Evolutionary conservation across 129 eudicot species (phyloP).

Genomic region (Flaveria bidentis): DNA sequence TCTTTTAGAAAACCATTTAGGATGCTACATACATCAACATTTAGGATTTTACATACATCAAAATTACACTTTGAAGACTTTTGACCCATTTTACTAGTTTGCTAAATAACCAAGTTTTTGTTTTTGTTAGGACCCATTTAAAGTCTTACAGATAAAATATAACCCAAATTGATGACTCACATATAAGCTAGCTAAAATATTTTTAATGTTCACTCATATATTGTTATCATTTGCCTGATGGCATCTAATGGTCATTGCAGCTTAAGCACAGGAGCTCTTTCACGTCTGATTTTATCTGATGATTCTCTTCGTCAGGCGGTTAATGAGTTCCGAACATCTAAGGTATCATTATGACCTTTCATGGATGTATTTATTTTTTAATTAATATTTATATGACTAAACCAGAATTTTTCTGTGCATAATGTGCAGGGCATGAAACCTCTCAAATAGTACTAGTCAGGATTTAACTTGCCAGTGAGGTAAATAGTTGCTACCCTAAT

Average conservation of each 20-base stretch:
- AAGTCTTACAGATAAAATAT: conserved; percentile 1
- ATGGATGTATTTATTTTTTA: not conserved
- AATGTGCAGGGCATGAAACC: conserved; percentile 79
- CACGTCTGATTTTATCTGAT: conserved; percentile 87
- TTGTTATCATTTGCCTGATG: not conserved
- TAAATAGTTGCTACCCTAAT: conserved; percentile 9
- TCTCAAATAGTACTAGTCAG: conserved; percentile 46
- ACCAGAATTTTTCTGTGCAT: not conserved
- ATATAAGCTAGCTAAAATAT: not conserved
- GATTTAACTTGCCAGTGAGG: conserved; percentile 6
- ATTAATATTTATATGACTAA: not conserved
- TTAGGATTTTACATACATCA: not conserved
- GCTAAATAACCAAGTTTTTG: not conserved
- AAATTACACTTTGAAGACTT: not conserved
- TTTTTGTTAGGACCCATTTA: not conserved
- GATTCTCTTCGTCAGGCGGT: conserved; percentile 90
- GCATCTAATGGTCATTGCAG: conserved; percentile 41
- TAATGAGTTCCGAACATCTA: conserved; percentile 75
- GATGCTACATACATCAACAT: not conserved
- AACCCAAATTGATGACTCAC: not conserved
- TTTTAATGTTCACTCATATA: not conserved
- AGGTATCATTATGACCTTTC: conserved; percentile 46
- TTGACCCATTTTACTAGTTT: not conserved
- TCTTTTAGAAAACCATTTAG: not conserved
- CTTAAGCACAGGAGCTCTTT: conserved; percentile 91